Evolutionary conservation across 768 basidiomycete genomes (phyloP), one percentile per base, ranked within the genome.

Genomic region (Infundibulicybe gibba): DNA sequence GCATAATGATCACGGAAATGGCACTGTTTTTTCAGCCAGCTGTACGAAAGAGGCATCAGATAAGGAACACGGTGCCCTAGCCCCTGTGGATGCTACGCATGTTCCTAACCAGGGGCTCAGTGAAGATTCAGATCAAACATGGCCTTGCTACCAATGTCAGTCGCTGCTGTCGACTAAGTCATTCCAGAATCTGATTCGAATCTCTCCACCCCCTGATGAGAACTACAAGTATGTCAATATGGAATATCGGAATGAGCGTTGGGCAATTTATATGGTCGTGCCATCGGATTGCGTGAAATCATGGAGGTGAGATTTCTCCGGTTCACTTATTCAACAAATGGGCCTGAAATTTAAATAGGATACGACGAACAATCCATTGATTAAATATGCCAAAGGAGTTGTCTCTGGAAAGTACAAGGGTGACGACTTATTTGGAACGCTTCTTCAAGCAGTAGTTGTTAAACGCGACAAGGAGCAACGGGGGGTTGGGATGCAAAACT

Each of bases 401-500:
- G 35, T 59, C 0, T 5, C 35, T 19, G 66, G 68, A 3, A 63
- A 61, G 38, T 65, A 21, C 12, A 49, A 58, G 6, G 20, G 57
- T 11, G 35, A 47, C 0, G 64, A 10, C 10, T 15, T 66, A 8
- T 63, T 70, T 44, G 33, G 51, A 5, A 65, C 59, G 0, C 40
- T 69, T 0, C 41, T 71, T 0, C 40, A 63, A 14, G 71, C 65
- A 1, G 57, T 69, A 43, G 59, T 64, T 0, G 20, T 40, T 0
- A 47, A 53, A 6, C 14, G 33, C 0, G 68, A 70, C 11, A 42
- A 55, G 1, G 50, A 65, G 16, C 54, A 55, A 2, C 53, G 58
- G 0, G 67, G 66, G 0, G 54, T 61, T 1, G 67, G 66, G 0
- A 54, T 56, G 48, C 67, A 67, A 43, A 71, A 71, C 41, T 66